Evolutionary conservation across 1,139 yeast species (phyloP).

Genomic region (Candida sp.): DNA sequence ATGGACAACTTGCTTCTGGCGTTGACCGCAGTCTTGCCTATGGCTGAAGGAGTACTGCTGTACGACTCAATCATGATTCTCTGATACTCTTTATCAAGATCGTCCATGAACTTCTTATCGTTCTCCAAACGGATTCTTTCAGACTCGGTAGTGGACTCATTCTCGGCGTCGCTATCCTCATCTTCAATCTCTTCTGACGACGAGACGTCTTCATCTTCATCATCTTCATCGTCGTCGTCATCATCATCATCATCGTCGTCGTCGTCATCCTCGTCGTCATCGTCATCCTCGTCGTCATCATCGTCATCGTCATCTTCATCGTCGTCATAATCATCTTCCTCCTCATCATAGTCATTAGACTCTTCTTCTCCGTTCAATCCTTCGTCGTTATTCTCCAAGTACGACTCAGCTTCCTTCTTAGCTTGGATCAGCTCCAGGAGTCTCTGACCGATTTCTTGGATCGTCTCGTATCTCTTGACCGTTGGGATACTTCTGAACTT

Average conservation of each 20-base stretch:
- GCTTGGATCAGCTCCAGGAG: constrained; percentile 33
- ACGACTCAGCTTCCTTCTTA: constrained; percentile 20
- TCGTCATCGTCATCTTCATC: constrained; percentile 22
- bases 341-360: constrained; percentile 21
- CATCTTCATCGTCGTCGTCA: constrained; percentile 18
- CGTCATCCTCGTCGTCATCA: constrained; percentile 23
- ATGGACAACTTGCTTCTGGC: constrained; percentile 21
- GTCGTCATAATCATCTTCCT: constrained; percentile 20
- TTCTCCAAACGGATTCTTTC: constrained; percentile 28
- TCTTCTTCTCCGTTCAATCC: constrained; percentile 15
- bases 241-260: constrained; percentile 19
- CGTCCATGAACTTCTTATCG: constrained; percentile 51
- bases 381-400: constrained; percentile 19
- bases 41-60: constrained; percentile 21
- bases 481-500: constrained; percentile 21
- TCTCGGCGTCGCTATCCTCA: constrained; percentile 10
- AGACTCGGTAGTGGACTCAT: constrained; percentile 14
- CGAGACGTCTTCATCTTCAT: constrained; percentile 15
- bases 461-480: constrained; percentile 38
- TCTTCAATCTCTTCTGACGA: constrained; percentile 15
- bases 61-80: constrained; percentile 54
- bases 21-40: neutral
- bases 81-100: constrained; percentile 58
- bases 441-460: constrained; percentile 44
- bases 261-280: constrained; percentile 22